phyloP scores from a whole-genome alignment of 1,284 basidiomycete genomes.

The Heliocybe sulcata region DNA sequence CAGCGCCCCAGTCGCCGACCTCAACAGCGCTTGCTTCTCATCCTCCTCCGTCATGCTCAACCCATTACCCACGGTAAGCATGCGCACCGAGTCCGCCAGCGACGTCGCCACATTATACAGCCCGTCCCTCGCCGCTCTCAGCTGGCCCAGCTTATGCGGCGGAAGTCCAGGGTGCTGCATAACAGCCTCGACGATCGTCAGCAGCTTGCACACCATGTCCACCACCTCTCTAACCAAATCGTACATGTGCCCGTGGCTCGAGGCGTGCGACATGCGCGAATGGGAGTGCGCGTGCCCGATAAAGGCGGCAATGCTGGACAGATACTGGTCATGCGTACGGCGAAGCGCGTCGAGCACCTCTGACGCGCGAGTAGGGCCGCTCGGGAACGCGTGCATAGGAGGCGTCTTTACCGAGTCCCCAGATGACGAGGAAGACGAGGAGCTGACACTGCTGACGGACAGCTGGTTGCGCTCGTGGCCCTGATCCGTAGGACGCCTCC shows the following conservation, averaged over 20 bases:
- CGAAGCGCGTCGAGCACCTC: slow-evolving; percentile 69
- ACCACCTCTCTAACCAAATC: slow-evolving; percentile 92
- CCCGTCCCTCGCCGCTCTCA: slow-evolving; percentile 71
- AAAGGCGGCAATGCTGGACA: slow-evolving; percentile 93
- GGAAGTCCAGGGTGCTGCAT: slow-evolving; percentile 63
- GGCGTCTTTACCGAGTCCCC: slow-evolving; percentile 29
- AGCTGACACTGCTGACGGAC: slow-evolving; percentile 61
- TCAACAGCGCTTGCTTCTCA: slow-evolving; percentile 70
- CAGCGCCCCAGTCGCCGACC: slow-evolving; percentile 80
- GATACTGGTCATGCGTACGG: slow-evolving; percentile 79
- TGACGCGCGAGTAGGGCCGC: slow-evolving; percentile 55
- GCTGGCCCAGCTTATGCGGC: slow-evolving; percentile 43
- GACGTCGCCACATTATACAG: slow-evolving; percentile 81
- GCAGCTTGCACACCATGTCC: slow-evolving; percentile 84
- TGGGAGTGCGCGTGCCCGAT: slow-evolving; percentile 96
- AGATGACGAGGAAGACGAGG: slow-evolving; percentile 48
- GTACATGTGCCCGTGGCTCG: slow-evolving; percentile 89
- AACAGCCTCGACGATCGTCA: slow-evolving; percentile 90
- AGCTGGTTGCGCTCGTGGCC: slow-evolving; percentile 13
- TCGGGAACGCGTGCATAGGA: slow-evolving; percentile 52
- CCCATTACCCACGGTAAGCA: slow-evolving; percentile 48
- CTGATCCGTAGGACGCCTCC: slow-evolving; percentile 11
- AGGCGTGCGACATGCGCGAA: slow-evolving; percentile 81
- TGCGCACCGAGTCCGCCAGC: slow-evolving; percentile 85
- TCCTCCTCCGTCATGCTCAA: slow-evolving; percentile 61